Evolutionary conservation across 1,139 yeast species (phyloP).

Genomic region (Petasospora rhodanensis): DNA sequence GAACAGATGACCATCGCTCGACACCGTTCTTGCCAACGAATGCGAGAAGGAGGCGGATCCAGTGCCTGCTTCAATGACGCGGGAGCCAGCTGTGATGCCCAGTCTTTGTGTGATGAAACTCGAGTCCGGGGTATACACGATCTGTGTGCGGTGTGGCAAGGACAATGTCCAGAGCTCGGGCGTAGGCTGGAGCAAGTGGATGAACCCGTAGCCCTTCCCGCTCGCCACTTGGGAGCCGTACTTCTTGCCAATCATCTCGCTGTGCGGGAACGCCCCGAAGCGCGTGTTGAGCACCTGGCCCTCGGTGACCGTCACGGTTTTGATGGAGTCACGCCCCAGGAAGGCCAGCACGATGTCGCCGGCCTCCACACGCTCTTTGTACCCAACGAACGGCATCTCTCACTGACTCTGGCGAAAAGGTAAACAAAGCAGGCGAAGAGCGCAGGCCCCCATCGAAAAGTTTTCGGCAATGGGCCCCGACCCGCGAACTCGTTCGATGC

Average conservation of each 20-base stretch:
- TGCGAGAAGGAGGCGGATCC: conserved; percentile 97
- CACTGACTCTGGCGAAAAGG: too few relatives aligned
- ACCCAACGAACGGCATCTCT: conserved; percentile 25
- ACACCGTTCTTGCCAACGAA: conserved; percentile 77
- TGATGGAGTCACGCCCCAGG: conserved; percentile 73
- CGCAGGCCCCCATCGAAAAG: too few relatives aligned
- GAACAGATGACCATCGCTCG: conserved; percentile 54
- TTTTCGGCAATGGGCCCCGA: conserved; percentile 1
- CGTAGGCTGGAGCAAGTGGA: conserved; percentile 84
- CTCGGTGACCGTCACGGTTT: conserved; percentile 60
- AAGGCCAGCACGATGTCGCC: conserved; percentile 87
- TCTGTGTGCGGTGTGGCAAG: conserved; percentile 95
- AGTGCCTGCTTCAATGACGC: conserved; percentile 95
- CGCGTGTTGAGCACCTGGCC: conserved; percentile 73
- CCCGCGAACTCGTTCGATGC: conserved; percentile 8
- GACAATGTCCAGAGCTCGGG: conserved; percentile 96
- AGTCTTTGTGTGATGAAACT: conserved; percentile 83
- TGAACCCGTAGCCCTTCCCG: conserved; percentile 75
- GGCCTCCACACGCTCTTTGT: conserved; percentile 49
- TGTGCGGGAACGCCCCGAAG: conserved; percentile 84
- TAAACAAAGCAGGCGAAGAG: too few relatives aligned
- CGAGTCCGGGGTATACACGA: conserved; percentile 94
- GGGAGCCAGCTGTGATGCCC: conserved; percentile 65
- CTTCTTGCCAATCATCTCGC: conserved; percentile 70
- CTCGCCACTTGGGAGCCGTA: conserved; percentile 89